Evolutionary conservation across 805 yeast genomes (phyloP).

Genomic region (Starmerella asiatica): DNA sequence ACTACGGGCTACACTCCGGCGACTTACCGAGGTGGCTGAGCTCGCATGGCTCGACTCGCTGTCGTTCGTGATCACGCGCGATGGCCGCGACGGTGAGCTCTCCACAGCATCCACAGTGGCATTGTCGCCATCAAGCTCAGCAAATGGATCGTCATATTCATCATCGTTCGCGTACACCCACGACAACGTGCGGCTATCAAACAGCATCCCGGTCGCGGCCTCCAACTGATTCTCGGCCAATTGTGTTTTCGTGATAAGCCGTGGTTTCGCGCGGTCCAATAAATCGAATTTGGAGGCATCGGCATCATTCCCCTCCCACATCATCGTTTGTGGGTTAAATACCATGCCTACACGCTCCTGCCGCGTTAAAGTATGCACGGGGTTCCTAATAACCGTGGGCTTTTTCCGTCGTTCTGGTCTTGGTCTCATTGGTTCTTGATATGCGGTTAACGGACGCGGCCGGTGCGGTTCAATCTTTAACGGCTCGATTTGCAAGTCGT

Average conservation of each 20-base stretch:
- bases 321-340: constrained; percentile 19
- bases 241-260: constrained; percentile 11
- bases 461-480: not conserved
- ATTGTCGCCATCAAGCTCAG: constrained; percentile 15
- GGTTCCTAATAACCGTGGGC: constrained; percentile 15
- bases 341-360: constrained; percentile 22
- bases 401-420: constrained; percentile 2
- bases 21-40: constrained; percentile 7
- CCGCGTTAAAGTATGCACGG: constrained; percentile 3
- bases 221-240: not conserved
- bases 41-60: constrained; percentile 12
- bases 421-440: constrained; percentile 17
- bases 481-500: not conserved
- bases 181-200: constrained; percentile 19
- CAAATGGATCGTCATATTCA: constrained; percentile 22
- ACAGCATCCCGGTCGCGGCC: constrained; percentile 17
- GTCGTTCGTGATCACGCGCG: constrained; percentile 7
- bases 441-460: constrained; percentile 20
- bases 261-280: not conserved
- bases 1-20: constrained; percentile 16
- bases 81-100: not conserved
- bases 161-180: constrained; percentile 21
- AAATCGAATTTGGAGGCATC: constrained; percentile 18
- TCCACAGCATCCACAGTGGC: not conserved
- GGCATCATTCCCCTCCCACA: constrained; percentile 23